A percentile compares a stretch with the other conserved stretches of the same genome.
These are phyloP conservation scores for Chaetothyriales sp. DNA, from an alignment of 2,329 filamentous ascomycete genomes.

Conservation along the genomic window DNA sequence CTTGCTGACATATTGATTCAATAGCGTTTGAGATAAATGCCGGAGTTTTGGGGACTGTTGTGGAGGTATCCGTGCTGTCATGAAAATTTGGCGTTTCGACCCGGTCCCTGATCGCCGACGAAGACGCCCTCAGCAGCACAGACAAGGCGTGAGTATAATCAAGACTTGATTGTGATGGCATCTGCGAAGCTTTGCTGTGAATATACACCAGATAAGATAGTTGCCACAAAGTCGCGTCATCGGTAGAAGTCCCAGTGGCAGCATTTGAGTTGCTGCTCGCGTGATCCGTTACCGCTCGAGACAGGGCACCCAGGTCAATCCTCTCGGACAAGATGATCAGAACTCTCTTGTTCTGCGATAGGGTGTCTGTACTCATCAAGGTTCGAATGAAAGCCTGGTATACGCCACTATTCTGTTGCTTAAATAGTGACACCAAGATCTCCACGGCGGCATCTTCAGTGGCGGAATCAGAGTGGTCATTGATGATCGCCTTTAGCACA, in stretches of 20 bases:
- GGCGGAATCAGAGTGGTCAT: not conserved
- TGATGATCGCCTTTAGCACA: not conserved
- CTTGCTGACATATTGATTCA: slow-evolving; percentile 36
- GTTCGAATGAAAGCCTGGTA: not conserved
- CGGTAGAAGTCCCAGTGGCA: not conserved
- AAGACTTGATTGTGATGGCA: slow-evolving; percentile 25
- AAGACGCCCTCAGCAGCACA: slow-evolving; percentile 39
- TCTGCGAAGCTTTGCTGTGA: slow-evolving; percentile 29
- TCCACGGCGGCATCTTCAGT: not conserved
- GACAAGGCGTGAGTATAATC: slow-evolving; percentile 43
- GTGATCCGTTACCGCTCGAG: not conserved
- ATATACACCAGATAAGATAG: slow-evolving; percentile 46
- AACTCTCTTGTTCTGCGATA: not conserved
- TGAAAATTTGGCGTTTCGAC: not conserved
- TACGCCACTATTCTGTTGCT: not conserved
- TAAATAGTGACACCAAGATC: not conserved
- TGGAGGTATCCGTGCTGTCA: not conserved
- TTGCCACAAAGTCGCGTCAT: slow-evolving; percentile 32
- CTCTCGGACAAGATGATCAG: not conserved
- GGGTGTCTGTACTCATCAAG: not conserved
- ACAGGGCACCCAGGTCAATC: not conserved
- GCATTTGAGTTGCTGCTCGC: not conserved
- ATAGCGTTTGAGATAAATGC: slow-evolving; percentile 52
- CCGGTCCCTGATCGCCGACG: slow-evolving; percentile 15
- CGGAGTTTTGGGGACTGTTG: slow-evolving; percentile 23